Evolutionary conservation across 2,329 filamentous ascomycete genomes (phyloP), one percentile per base, ranked within the genome.

Genomic region (Grosmannia penicillata): DNA sequence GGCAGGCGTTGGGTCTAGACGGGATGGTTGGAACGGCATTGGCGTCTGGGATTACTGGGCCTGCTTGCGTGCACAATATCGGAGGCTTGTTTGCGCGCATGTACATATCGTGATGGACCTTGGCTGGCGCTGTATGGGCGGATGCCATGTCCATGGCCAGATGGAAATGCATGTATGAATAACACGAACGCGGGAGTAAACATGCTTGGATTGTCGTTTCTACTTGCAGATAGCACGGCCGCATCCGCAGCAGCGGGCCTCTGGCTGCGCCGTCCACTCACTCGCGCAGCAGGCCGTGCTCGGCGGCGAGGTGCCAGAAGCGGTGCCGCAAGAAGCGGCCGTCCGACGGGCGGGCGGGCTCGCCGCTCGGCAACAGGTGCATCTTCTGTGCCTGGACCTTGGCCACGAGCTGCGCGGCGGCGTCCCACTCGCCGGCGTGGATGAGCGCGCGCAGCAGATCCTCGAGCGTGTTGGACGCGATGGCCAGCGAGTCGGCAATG

Each of bases 281-380:
- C 19, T 19, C 17, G 18, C 39, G 9, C 28, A 68, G 32, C 34
- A 70, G 45, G 0, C 59, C 56, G 24, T 60, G 50, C 27, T 61
- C 52, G 41, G 54, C 48, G 14, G 65, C 67, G 35, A 66, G 40
- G 41, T 56, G 58, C 67, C 68, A 72, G 45, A 71, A 70, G 38
- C 60, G 56, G 41, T 71, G 67, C 31, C 50, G 59, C 60, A 63
- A 69, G 40, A 59, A 61, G 42, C 63, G 53, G 23, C 37, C 34
- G 18, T 43, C 38, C 33, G 35, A 30, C 26, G 33, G 27, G 13
- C 15, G 27, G 3, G 22, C 33, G 2, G 27, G 10, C 17, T 36
- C 38, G 28, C 32, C 38, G 33, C 19, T 23, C 27, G 31, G 26
- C 8, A 32, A 26, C 7, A 40, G 22, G 7, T 15, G 27, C 15